Base-by-base conservation (phyloP, 805 yeast species). In the Metschnikowia hibisci region DNA sequence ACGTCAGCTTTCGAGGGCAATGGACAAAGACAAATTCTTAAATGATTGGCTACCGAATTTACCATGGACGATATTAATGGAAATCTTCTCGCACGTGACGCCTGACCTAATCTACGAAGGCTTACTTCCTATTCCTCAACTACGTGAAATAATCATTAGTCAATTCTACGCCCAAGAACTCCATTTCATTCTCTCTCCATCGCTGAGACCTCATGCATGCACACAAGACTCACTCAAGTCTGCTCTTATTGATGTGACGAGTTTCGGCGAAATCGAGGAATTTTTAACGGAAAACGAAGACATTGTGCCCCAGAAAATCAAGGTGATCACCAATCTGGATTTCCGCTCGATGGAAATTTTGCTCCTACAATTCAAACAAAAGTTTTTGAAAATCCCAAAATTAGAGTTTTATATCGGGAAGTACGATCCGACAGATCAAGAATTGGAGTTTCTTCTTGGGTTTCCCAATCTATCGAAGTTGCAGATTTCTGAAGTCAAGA, bases 181-280 rank as follows among this genome's bases (percentile, higher is more conserved):
- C 6, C 71, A 66, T 42, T 60, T 67, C 22, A 50, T 64, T 2
- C 48, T 67, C 9, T 51, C 64, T 8, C 71, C 72, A 3, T 53
- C 63, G 1, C 52, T 51, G 14, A 42, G 63, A 10, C 65, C 62
- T 2, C 54, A 51, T 25, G 33, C 32, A 15, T 51, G 55, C 34
- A 30, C 40, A 4, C 10, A 15, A 11, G 47, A 44, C 27, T 10
- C 41, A 22, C 41, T 53, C 40, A 42, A 40, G 25, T 40, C 34
- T 26, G 45, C 41, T 39, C 40, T 53, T 12, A 45, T 44, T 3
- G 53, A 47, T 38, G 53, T 67, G 18, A 46, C 44, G 23, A 57
- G 60, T 12, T 64, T 39, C 42, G 63, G 58, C 15, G 66, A 63
- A 37, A 62, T 66, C 39, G 63, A 56, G 32, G 67, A 62, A 32